Base-by-base conservation (phyloP, 108 stramenopile genomes). In the Nitzschia putrida region DNA sequence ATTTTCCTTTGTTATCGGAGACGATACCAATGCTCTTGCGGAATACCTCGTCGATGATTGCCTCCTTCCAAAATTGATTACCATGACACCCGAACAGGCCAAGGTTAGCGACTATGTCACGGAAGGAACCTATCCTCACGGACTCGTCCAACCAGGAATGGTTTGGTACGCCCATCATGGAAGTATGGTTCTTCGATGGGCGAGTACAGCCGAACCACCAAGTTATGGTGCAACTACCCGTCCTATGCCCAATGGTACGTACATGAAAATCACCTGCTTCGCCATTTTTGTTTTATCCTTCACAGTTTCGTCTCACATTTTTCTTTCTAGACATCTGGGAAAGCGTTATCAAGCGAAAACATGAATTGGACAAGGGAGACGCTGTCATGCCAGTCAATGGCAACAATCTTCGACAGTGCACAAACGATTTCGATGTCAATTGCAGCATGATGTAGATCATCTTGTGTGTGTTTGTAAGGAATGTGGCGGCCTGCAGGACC, bases 131-230 rank as follows among this genome's bases (percentile, higher is more conserved):
- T 83, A 83, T 44, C 82, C 73, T 7, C 73, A 83, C 61, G 82
- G 82, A 20, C 26, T 83, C 22, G 82, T 83, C 1, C 79, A 73
- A 39, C 77, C 82, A 20, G 82, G 71, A 8, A 78, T 78, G 73
- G 63, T 83, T 26, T 77, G 76, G 72, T 83, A 74, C 55, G 82
- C 77, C 6, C 82, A 83, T 50, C 72, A 78, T 51, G 80, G 75
- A 39, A 78, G 49, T 8, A 37, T 78, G 7, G 73, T 78, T 3
- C 55, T 78, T 14, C 61, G 72, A 37, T 83, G 82, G 82, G 66
- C 59, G 52, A 60, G 68, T 21, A 44, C 51, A 21, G 72, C 41
- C 18, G 64, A 74, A 37, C 29, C 55, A 18, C 50, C 58, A 1
- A 43, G 57, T 18, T 69, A 69, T 51, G 60, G 58, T 23, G 77